Evolutionary conservation across 176 grass and related monocot genomes (phyloP), one percentile per base, ranked within the genome.

Genomic region (Aegilops sharonensis): DNA sequence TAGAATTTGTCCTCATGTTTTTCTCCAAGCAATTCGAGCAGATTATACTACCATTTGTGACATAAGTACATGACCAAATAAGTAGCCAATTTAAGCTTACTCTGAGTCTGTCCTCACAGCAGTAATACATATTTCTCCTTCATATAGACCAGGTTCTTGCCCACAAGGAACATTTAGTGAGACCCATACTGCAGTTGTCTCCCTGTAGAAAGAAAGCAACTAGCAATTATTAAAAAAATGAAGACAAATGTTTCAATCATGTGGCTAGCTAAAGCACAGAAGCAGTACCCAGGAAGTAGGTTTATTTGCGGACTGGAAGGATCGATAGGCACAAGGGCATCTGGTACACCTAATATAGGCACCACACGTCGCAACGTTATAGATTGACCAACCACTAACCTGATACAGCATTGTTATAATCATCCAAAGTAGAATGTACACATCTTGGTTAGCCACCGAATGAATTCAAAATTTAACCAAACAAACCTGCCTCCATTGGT

Each of bases 291-390:
- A 83, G 97, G 93, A 81, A 87, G 82, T 25, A 98, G 88, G 57
- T 88, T 98, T 92, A 98, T 88, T 72, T 94, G 91, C 10, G 88
- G 71, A 77, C 63, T 84, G 27, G 81, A 85, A 68, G 87, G 88
- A 95, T 95, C 90, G 87, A 98, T 89, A 87, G 97, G 97, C 47
- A 95, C 94, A 83, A 98, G 97, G 88, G 97, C 97, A 91, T 98
- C 97, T 89, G 94, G 97, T 84, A 98, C 94, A 81, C 97, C 93
- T 92, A 98, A 88, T 70, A 98, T 91, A 84, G 94, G 88, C 83
- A 95, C 88, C 84, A 98, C 94, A 67, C 63, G 97, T 52, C 94
- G 86, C 92, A 98, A 81, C 35, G 90, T 95, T 89, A 98, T 68
- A 81, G 93, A 95, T 86, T 90, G 79, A 60, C 83, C 92, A 78